These are phyloP conservation scores for Astragalus glycyphyllos DNA, from an alignment of 306 rosid genomes.

Conservation along the genomic window DNA sequence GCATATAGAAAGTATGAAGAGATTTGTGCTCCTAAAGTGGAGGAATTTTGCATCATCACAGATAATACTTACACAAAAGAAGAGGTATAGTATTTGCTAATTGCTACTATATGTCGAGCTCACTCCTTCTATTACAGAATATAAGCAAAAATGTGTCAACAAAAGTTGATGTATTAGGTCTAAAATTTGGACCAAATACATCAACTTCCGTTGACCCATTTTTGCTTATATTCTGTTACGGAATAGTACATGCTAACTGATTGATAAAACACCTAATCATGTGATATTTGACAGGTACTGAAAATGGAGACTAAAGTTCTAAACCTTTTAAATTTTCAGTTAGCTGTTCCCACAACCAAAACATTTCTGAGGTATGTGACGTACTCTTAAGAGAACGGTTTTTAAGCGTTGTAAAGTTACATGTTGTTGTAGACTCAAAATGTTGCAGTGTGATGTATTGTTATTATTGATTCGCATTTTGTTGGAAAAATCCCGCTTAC, in stretches of 20 bases:
- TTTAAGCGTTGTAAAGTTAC: too few species aligned
- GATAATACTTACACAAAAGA: slow-evolving; percentile 76
- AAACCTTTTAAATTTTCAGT: slow-evolving; percentile 64
- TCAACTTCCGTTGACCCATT: too few species aligned
- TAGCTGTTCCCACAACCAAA: slow-evolving; percentile 81
- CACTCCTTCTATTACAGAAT: too few species aligned
- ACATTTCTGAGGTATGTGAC: slow-evolving; percentile 78
- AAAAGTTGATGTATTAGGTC: too few species aligned
- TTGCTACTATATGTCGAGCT: too few species aligned
- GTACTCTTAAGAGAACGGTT: neutral
- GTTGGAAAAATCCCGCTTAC: slow-evolving; percentile 8
- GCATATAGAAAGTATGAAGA: slow-evolving; percentile 79
- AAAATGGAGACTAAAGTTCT: slow-evolving; percentile 75
- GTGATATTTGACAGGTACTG: slow-evolving; percentile 59
- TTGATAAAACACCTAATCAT: slow-evolving; percentile 12
- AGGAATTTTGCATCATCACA: slow-evolving; percentile 88
- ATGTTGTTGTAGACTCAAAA: too few species aligned
- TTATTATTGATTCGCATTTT: neutral
- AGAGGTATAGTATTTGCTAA: slow-evolving; percentile 54
- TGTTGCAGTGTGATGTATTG: too few species aligned
- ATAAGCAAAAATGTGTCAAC: too few species aligned
- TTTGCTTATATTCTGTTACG: too few species aligned
- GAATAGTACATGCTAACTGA: too few species aligned
- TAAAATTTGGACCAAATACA: too few species aligned
- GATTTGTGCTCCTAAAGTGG: slow-evolving; percentile 80